These are phyloP conservation scores for Zygotorulaspora danielsina DNA, from an alignment of 805 yeast genomes.

Conservation along the genomic window DNA sequence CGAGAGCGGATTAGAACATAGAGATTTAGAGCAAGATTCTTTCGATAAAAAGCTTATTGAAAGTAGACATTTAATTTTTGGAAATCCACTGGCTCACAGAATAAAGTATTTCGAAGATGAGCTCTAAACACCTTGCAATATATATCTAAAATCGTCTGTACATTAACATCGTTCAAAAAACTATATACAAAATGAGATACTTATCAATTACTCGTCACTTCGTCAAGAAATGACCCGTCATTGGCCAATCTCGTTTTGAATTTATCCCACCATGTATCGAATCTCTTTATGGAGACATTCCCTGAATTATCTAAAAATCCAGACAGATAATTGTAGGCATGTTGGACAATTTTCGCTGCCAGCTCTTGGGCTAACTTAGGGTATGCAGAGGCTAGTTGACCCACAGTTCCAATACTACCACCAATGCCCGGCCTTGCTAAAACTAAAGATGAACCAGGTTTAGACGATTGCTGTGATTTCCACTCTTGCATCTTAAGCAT, in stretches of 20 bases:
- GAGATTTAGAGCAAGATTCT: constrained; percentile 34
- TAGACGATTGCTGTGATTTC: constrained; percentile 27
- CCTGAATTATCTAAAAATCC: constrained; percentile 81
- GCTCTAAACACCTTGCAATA: constrained; percentile 33
- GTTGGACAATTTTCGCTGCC: constrained; percentile 84
- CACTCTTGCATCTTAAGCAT: constrained; percentile 49
- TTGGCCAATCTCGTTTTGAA: constrained; percentile 69
- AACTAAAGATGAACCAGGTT: constrained; percentile 29
- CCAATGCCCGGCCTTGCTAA: constrained; percentile 28
- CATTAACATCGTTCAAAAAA: too few species aligned
- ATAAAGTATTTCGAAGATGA: constrained; percentile 51
- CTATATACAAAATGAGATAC: too few species aligned
- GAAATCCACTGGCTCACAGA: constrained; percentile 68
- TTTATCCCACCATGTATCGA: constrained; percentile 94
- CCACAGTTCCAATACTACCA: constrained; percentile 26
- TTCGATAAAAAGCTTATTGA: constrained; percentile 41
- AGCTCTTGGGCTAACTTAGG: constrained; percentile 51
- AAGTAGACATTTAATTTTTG: constrained; percentile 66
- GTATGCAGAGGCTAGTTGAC: constrained; percentile 34
- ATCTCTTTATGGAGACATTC: constrained; percentile 79
- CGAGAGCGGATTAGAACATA: constrained; percentile 24
- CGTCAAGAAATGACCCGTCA: constrained; percentile 78
- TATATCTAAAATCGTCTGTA: too few species aligned
- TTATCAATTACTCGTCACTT: constrained; percentile 30
- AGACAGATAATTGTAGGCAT: constrained; percentile 86